Evolutionary conservation across 2,329 filamentous ascomycete genomes (phyloP).

Genomic region (Tolypocladium amazonense): DNA sequence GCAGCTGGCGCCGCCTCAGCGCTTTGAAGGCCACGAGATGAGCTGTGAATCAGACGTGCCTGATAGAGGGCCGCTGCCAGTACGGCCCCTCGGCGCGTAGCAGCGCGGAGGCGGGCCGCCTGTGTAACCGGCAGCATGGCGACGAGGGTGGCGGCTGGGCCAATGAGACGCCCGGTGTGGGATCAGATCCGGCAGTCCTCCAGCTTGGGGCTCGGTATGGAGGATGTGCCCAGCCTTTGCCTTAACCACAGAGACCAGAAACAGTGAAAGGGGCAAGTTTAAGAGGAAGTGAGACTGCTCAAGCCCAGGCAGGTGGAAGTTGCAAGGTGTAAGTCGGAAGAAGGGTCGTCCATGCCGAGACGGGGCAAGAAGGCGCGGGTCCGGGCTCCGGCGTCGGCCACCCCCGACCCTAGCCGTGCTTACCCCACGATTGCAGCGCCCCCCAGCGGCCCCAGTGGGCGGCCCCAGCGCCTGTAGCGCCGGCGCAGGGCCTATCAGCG

Average conservation of each 20-base stretch:
- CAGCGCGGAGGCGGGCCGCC: not conserved
- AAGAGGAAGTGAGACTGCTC: not conserved
- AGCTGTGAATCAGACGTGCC: conserved; percentile 9
- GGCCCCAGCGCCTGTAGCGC: not conserved
- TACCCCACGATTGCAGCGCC: conserved; percentile 1
- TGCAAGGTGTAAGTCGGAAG: not conserved
- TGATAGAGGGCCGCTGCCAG: not conserved
- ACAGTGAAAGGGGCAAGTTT: not conserved
- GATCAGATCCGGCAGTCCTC: not conserved
- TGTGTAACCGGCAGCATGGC: conserved; percentile 2
- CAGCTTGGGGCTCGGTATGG: not conserved
- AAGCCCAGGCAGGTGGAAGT: not conserved
- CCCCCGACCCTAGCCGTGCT: conserved; percentile 5
- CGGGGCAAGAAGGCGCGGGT: not conserved
- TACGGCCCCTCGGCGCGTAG: conserved; percentile 1
- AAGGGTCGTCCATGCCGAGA: not conserved
- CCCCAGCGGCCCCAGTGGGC: not conserved
- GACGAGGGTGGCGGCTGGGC: not conserved
- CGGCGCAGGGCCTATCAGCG: not conserved
- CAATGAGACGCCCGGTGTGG: not conserved
- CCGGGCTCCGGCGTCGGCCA: conserved; percentile 3
- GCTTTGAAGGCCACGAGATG: conserved; percentile 9
- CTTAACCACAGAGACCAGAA: not conserved
- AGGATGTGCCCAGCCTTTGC: not conserved
- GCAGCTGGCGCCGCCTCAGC: conserved; percentile 14